Evolutionary conservation across 1,284 basidiomycete genomes (phyloP), one percentile per base, ranked within the genome.

Genomic region (Ceratobasidium sp.): DNA sequence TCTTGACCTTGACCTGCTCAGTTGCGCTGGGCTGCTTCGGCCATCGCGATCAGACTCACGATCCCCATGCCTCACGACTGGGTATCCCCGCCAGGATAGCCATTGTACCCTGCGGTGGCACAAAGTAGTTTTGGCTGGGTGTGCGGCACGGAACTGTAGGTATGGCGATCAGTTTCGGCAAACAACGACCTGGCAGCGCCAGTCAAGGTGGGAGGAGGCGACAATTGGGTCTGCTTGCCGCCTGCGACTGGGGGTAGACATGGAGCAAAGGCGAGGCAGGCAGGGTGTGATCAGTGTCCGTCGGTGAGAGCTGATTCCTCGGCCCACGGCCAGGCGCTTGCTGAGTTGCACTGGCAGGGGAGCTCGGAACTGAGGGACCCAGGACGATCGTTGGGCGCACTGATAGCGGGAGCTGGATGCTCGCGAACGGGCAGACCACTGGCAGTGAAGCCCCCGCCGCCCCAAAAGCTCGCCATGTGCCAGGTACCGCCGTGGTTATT

Each of bases 311-410:
- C 1, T 88, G 90, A 0, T 91, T 88, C 76, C 92, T 90, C 4
- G 87, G 86, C 1, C 5, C 88, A 86, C 0, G 84, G 80, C 61
- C 90, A 89, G 24, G 85, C 13, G 83, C 84, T 93, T 91, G 76
- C 92, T 91, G 13, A 93, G 82, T 49, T 91, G 85, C 51, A 93
- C 89, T 14, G 92, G 92, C 13, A 90, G 91, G 1, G 91, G 92
- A 1, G 90, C 90, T 0, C 90, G 90, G 49, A 69, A 72, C 1
- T 58, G 58, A 14, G 59, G 39, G 68, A 56, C 7, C 29, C 54
- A 31, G 71, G 66, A 85, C 8, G 88, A 86, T 0, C 84, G 89
- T n/a, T 89, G 85, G 14, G 82, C 83, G 92, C 91, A 76, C 92
- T 91, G 16, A 93, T 81, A 56, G 91, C 85, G 51, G 93, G 89